Base-by-base conservation (phyloP, 192 early-diverging fungal species). In the Gigaspora rosea region DNA sequence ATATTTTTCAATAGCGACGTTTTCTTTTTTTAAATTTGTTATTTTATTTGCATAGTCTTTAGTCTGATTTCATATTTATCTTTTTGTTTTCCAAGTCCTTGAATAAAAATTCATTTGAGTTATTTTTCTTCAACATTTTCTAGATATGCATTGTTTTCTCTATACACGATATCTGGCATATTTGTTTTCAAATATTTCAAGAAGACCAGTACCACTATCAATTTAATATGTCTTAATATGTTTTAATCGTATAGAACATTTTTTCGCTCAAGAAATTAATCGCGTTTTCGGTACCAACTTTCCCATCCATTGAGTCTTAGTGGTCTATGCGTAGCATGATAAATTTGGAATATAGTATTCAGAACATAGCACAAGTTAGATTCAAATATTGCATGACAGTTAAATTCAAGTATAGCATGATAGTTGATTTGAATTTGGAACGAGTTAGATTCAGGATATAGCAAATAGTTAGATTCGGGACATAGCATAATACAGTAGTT, bases 281-380 rank as follows among this genome's bases (percentile, higher is more conserved):
- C 86, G 6, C 82, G 74, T 62, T 79, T 76, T 35, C 75, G 78
- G 11, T 81, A 77, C 85, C 85, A 86, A 51, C 80, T 82, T 18
- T 80, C 83, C 82, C 81, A 84, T 0, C 73, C 78, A 51, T 86
- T 86, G 3, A 86, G 67, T 51, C 78, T 75, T 4, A 76, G 61
- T 4, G 71, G 59, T n/a, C 62, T 22, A 13, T 73, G 35, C 4
- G 81, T 72, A n/a, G 83, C 77, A 66, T 86, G 83, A 27, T 27
- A 27, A 1, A 27, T 27, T 27, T 27, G 27, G 27, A 27, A 27
- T 27, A 0, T 1, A 27, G 27, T 27, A 27, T 27, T 27, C 27
- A 27, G 27, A 1, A 27, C 1, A 27, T 27, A 27, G 27, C 27
- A 27, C 27, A 27, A 27, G 27, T 27, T 27, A 27, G 27, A 27